phyloP scores from a whole-genome alignment of 2,329 filamentous ascomycete genomes.

The Colletotrichum liriopes region DNA sequence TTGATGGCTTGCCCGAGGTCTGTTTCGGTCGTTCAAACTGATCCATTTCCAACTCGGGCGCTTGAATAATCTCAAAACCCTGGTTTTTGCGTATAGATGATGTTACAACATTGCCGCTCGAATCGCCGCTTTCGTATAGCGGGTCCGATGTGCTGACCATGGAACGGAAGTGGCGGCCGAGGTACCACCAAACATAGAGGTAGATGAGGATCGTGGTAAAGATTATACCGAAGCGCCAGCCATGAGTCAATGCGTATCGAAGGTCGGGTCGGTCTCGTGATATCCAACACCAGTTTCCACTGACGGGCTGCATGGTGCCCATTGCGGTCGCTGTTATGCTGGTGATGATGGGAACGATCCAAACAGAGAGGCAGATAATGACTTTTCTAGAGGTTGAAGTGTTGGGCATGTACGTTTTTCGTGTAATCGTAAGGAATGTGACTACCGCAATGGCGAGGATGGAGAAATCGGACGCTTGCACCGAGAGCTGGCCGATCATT shows the following conservation, averaged over 20 bases:
- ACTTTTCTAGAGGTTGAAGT: constrained; percentile 49
- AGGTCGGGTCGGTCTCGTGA: constrained; percentile 53
- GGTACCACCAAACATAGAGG: constrained; percentile 57
- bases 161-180: constrained; percentile 47
- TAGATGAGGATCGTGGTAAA: constrained; percentile 58
- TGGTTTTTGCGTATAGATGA: constrained; percentile 36
- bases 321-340: constrained; percentile 51
- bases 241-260: constrained; percentile 62
- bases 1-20: neutral
- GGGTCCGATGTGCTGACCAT: constrained; percentile 37
- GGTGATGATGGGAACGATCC: constrained; percentile 58
- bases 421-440: constrained; percentile 58
- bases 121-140: constrained; percentile 16
- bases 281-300: constrained; percentile 67
- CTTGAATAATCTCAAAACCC: constrained; percentile 21
- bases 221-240: constrained; percentile 62
- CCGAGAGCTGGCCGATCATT: constrained; percentile 61
- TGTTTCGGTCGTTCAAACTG: constrained; percentile 33
- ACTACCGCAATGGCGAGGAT: constrained; percentile 62
- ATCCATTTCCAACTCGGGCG: constrained; percentile 27
- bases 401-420: constrained; percentile 52
- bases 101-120: constrained; percentile 15
- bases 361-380: constrained; percentile 55
- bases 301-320: constrained; percentile 51
- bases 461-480: constrained; percentile 60